These are phyloP conservation scores for Tetrastigma voinierianum DNA, from an alignment of 164 flowering plant species.

Conservation along the genomic window DNA sequence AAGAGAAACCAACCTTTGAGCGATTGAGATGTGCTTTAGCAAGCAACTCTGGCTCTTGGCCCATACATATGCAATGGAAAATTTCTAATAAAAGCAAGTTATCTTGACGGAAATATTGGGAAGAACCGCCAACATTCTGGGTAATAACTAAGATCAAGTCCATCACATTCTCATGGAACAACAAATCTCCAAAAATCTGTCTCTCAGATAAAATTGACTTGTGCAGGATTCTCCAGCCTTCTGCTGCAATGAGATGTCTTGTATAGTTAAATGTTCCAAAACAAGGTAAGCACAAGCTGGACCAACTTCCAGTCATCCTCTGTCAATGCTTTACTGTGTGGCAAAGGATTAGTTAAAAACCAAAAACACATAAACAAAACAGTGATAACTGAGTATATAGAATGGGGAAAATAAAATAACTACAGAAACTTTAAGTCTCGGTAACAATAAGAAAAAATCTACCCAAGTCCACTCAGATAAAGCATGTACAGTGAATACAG, in stretches of 20 bases:
- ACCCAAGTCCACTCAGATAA: background rate
- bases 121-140: slow-evolving; percentile 69
- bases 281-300: slow-evolving; percentile 84
- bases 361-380: background rate
- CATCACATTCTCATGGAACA: slow-evolving; percentile 87
- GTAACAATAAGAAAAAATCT: background rate
- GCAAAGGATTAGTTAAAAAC: slow-evolving; percentile 1
- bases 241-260: slow-evolving; percentile 74
- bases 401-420: background rate
- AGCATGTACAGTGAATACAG: no score
- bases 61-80: slow-evolving; percentile 65
- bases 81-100: slow-evolving; percentile 87
- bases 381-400: background rate
- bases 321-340: slow-evolving; percentile 60
- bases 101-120: slow-evolving; percentile 70
- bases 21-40: slow-evolving; percentile 45
- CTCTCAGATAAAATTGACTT: slow-evolving; percentile 66
- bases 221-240: slow-evolving; percentile 67
- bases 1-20: slow-evolving; percentile 48
- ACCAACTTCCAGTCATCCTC: slow-evolving; percentile 98
- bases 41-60: slow-evolving; percentile 80
- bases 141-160: slow-evolving; percentile 72
- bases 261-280: slow-evolving; percentile 85
- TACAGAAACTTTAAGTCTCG: background rate
- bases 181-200: slow-evolving; percentile 64